These are phyloP conservation scores for Fusarium veterinarium DNA, from an alignment of 2,329 filamentous ascomycete species.

Conservation along the genomic window DNA sequence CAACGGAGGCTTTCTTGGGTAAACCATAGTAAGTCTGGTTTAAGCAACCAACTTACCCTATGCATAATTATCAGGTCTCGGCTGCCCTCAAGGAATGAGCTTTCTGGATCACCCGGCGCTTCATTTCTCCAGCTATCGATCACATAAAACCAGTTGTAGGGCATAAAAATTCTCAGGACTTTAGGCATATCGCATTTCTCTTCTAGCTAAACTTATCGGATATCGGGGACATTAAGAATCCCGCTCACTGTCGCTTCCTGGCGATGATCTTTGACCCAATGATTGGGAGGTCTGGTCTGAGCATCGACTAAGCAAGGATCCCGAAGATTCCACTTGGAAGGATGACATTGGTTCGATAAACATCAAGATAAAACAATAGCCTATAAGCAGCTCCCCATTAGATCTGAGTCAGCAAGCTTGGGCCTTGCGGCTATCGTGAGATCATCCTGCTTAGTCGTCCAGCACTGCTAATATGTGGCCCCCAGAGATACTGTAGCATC, in stretches of 20 bases:
- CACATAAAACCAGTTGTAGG: accelerated
- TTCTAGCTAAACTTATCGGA: neutral
- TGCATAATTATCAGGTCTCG: accelerated
- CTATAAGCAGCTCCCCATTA: neutral
- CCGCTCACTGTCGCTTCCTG: neutral
- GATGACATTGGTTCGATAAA: neutral
- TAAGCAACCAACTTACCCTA: neutral
- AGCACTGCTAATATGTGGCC: accelerated
- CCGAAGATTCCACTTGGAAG: neutral
- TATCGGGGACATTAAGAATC: neutral
- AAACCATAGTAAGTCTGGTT: neutral
- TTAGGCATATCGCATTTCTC: accelerated
- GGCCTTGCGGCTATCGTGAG: neutral
- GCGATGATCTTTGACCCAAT: accelerated
- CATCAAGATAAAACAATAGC: accelerated
- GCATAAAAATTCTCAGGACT: accelerated
- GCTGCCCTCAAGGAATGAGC: neutral
- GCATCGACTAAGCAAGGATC: neutral
- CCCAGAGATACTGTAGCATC: accelerated
- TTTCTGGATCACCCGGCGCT: accelerated
- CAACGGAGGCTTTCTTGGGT: accelerated
- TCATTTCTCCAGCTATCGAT: accelerated
- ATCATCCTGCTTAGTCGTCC: accelerated
- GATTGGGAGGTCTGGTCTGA: neutral
- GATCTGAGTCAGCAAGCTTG: neutral